Evolutionary conservation across 2,329 filamentous ascomycete species (phyloP).

Genomic region (Clonostachys solani): DNA sequence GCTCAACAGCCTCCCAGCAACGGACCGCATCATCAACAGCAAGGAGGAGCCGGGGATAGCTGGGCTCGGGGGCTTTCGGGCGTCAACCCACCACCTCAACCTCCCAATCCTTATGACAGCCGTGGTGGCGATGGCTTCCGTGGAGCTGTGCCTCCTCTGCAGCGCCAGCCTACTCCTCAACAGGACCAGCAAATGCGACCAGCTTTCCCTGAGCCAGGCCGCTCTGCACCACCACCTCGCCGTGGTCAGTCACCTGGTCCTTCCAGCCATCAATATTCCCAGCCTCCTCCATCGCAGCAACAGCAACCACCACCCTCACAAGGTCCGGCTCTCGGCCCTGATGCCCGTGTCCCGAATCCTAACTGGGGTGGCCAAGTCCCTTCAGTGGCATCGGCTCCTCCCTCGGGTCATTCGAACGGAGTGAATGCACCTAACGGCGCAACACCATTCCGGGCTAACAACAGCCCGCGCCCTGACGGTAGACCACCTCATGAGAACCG

Average conservation of each 20-base stretch:
- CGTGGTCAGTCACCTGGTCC: slow-evolving; percentile 52
- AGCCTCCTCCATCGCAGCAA: slow-evolving; percentile 34
- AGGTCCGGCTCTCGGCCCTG: slow-evolving; percentile 41
- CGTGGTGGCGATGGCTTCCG: slow-evolving; percentile 62
- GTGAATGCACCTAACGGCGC: slow-evolving; percentile 32
- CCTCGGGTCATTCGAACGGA: slow-evolving; percentile 27
- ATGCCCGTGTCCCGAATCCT: slow-evolving; percentile 54
- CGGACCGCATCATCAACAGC: slow-evolving; percentile 49
- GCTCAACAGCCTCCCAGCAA: slow-evolving; percentile 46
- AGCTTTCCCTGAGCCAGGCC: slow-evolving; percentile 51
- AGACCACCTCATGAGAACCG: slow-evolving; percentile 79
- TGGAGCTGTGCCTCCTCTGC: slow-evolving; percentile 61
- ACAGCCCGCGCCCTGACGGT: slow-evolving; percentile 80
- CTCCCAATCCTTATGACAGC: slow-evolving; percentile 78
- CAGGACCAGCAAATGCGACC: slow-evolving; percentile 57
- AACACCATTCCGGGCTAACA: slow-evolving; percentile 67
- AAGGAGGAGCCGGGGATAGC: slow-evolving; percentile 37
- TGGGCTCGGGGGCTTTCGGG: slow-evolving; percentile 69
- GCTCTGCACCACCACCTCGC: slow-evolving; percentile 27
- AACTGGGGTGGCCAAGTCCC: slow-evolving; percentile 54
- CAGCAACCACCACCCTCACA: slow-evolving; percentile 3
- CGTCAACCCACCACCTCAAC: slow-evolving; percentile 71
- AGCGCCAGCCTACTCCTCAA: slow-evolving; percentile 72
- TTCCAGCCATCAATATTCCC: slow-evolving; percentile 42
- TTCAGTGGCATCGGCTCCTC: slow-evolving; percentile 28